Evolutionary conservation across 2,329 filamentous ascomycete genomes (phyloP), one percentile per base, ranked within the genome.

Genomic region (Aspergillus pseudoterreus): DNA sequence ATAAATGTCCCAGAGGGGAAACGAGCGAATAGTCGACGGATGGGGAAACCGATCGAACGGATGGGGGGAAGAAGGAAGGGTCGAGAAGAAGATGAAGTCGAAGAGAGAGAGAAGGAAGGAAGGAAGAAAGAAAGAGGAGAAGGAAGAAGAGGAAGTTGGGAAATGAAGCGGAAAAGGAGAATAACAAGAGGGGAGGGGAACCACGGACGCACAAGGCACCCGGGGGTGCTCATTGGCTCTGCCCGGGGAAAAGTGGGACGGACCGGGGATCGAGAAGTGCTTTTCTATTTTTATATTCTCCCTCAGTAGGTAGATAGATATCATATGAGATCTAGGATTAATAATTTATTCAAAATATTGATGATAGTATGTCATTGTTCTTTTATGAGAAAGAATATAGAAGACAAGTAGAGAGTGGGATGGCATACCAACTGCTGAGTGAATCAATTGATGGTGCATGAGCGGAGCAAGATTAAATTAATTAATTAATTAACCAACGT

Each of bases 11-110:
- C 41, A 21, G 38, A 51, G 45, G 44, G 47, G 42, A 55, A 61
- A 61, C 53, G 60, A 63, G 57, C 52, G 59, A 55, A 60, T 47
- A 49, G 54, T 51, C 46, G 53, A 55, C 51, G 53, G 53, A 38
- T 38, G 35, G 42, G 32, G 53, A 52, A 52, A 54, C 47, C 47
- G 44, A 50, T 50, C 47, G 50, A 52, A 45, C 46, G 33, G 38
- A 41, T 42, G 43, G 51, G 54, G 49, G 49, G 50, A 49, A 47
- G 53, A 47, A 54, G 53, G 44, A 42, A 30, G 48, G n/a, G 19
- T 33, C 38, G 48, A 50, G 47, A 38, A 53, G 46, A 44, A 51
- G 54, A 47, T 39, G 43, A 17, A 6, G 22, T 48, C n/a, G 35
- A 17, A 17, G 35, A 47, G 49, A 49, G 44, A 36, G 43, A 39